Conservation (phyloP, 768 basidiomycete species). For the Brasilioporus rufonigricans region DNA sequence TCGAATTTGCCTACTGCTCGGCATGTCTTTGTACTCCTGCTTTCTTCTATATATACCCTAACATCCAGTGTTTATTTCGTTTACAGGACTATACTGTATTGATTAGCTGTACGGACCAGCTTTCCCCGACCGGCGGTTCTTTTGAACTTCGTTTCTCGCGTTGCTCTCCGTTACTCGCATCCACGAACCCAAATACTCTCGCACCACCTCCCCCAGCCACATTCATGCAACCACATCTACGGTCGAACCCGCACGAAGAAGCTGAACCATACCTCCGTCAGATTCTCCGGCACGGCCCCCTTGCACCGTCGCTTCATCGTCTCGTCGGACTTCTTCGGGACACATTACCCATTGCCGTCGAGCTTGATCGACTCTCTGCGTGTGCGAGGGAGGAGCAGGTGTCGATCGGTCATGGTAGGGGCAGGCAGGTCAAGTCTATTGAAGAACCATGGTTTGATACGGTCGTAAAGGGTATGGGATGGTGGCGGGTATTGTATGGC, state of each 20-base stretch:
- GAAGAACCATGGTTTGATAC: slow-evolving; percentile 48
- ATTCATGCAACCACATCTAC: slow-evolving; percentile 28
- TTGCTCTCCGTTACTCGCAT: slow-evolving; percentile 15
- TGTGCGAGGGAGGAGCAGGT: slow-evolving; percentile 28
- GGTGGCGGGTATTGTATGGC: slow-evolving; percentile 75
- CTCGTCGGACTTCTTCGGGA: slow-evolving; percentile 69
- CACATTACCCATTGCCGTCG: slow-evolving; percentile 74
- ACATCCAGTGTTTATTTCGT: not conserved
- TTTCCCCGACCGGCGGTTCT: slow-evolving; percentile 63
- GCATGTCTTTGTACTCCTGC: slow-evolving; percentile 33
- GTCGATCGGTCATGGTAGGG: slow-evolving; percentile 3
- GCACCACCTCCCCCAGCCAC: slow-evolving; percentile 27
- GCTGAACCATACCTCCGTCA: slow-evolving; percentile 74
- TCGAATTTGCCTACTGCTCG: slow-evolving; percentile 80
- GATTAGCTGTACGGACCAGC: slow-evolving; percentile 76
- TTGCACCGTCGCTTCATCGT: slow-evolving; percentile 62
- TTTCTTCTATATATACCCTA: not conserved
- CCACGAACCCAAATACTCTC: slow-evolving; percentile 17
- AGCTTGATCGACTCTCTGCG: slow-evolving; percentile 55
- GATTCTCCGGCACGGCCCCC: slow-evolving; percentile 65
- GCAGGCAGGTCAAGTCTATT: slow-evolving; percentile 12
- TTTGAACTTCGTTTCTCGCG: slow-evolving; percentile 77
- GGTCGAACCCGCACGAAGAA: slow-evolving; percentile 71
- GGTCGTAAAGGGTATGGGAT: slow-evolving; percentile 78
- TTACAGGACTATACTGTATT: slow-evolving; percentile 70